These are phyloP conservation scores for Podosphaera leucotricha DNA, from an alignment of 2,329 filamentous ascomycete species.

Conservation along the genomic window DNA sequence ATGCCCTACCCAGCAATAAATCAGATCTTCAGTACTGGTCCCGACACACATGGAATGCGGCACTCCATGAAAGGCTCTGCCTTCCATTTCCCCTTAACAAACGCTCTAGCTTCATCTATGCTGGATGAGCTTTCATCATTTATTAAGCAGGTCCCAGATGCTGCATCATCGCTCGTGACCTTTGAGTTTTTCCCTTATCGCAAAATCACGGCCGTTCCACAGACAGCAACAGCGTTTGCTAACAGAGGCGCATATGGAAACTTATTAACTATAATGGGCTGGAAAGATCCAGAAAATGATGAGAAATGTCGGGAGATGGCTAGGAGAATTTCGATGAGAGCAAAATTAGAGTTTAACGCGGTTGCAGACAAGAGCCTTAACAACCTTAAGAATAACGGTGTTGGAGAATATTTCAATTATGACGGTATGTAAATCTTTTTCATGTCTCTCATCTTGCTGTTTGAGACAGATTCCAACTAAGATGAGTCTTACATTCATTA, in stretches of 20 bases:
- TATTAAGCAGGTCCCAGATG: conserved; percentile 8
- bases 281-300: conserved; percentile 9
- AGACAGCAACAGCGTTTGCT: conserved; percentile 10
- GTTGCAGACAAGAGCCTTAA: conserved; percentile 1
- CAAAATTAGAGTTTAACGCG: conserved; percentile 2
- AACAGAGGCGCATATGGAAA: conserved; percentile 12
- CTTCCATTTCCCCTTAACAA: conserved; percentile 15
- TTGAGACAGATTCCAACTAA: not conserved
- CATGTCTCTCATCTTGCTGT: not conserved
- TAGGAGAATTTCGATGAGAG: conserved; percentile 2
- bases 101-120: conserved; percentile 10
- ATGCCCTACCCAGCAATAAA: conserved; percentile 17
- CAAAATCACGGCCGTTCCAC: conserved; percentile 6
- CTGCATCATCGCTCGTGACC: conserved; percentile 6
- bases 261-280: conserved; percentile 12
- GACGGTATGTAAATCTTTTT: conserved; percentile 3
- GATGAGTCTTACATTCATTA: too few relatives aligned
- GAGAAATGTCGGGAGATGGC: conserved; percentile 4
- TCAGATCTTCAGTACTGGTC: conserved; percentile 12
- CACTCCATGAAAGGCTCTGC: conserved; percentile 18
- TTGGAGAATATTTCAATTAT: conserved; percentile 10
- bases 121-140: conserved; percentile 13
- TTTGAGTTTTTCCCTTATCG: conserved; percentile 8
- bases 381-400: conserved; percentile 2
- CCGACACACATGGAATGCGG: conserved; percentile 16